Evolutionary conservation across 805 yeast genomes (phyloP).

Genomic region (Yarrowia bubula): DNA sequence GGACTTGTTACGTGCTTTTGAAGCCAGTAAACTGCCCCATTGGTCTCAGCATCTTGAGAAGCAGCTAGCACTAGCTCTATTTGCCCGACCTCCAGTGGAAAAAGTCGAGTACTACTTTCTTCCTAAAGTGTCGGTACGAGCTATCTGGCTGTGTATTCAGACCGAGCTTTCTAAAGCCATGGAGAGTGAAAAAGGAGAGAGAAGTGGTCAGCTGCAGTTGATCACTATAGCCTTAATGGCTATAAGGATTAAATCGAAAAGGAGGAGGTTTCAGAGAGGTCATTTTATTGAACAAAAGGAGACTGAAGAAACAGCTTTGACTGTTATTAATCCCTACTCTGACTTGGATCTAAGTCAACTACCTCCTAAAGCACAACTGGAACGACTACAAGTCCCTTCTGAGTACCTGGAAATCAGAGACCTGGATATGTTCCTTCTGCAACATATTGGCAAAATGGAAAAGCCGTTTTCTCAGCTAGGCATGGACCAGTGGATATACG

Average conservation of each 20-base stretch:
- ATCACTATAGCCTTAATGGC: slow-evolving; percentile 3
- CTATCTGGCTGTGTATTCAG: slow-evolving; percentile 25
- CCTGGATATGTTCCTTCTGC: slow-evolving; percentile 12
- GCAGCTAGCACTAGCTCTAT: not conserved
- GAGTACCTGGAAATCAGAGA: slow-evolving; percentile 12
- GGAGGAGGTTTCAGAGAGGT: slow-evolving; percentile 3
- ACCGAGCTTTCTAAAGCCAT: slow-evolving; percentile 7
- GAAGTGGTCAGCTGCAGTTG: not conserved
- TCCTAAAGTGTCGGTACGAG: slow-evolving; percentile 7
- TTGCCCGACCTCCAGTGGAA: not conserved
- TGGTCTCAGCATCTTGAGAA: slow-evolving; percentile 22
- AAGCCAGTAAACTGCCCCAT: slow-evolving; percentile 6
- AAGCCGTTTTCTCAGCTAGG: slow-evolving; percentile 11
- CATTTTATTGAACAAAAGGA: not conserved
- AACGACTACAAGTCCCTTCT: not conserved
- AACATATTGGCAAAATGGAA: slow-evolving; percentile 2
- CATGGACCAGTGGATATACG: slow-evolving; percentile 23
- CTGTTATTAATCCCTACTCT: not conserved
- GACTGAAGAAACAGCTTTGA: not conserved
- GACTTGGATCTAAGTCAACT: not conserved
- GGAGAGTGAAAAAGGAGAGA: slow-evolving; percentile 2
- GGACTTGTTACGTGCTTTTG: slow-evolving; percentile 1
- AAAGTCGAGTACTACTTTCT: slow-evolving; percentile 19
- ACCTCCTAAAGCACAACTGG: slow-evolving; percentile 3
- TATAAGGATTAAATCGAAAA: slow-evolving; percentile 5